Percentiles rank a stretch among this genome's conserved stretches.
phyloP scores from a whole-genome alignment of 768 basidiomycete species.

The Mycena epipterygia region DNA sequence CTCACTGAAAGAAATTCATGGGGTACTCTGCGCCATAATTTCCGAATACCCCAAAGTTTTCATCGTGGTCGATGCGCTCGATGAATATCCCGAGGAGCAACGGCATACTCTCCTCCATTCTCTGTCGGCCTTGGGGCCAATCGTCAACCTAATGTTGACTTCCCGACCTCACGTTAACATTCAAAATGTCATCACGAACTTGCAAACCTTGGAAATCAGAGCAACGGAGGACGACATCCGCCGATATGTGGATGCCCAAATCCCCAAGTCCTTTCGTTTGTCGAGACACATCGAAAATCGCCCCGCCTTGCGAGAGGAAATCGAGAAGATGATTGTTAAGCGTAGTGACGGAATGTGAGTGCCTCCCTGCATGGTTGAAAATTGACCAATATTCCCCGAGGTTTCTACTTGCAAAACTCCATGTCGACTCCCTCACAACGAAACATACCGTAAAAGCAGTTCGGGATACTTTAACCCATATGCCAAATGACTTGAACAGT shows the following conservation, averaged over 20 bases:
- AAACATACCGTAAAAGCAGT: slow-evolving; percentile 13
- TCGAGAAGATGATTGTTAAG: not conserved
- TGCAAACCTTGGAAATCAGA: not conserved
- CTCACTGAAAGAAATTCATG: not conserved
- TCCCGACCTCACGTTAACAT: not conserved
- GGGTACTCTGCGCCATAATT: not conserved
- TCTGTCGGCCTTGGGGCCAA: not conserved
- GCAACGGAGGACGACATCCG: not conserved
- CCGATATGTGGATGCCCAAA: not conserved
- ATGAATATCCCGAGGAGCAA: slow-evolving; percentile 7
- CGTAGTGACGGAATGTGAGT: slow-evolving; percentile 2
- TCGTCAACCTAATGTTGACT: slow-evolving; percentile 3
- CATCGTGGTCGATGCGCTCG: slow-evolving; percentile 11
- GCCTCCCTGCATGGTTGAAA: too few relatives aligned
- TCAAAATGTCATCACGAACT: not conserved
- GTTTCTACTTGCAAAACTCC: slow-evolving; percentile 6
- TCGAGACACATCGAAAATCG: not conserved
- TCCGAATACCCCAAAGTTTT: not conserved
- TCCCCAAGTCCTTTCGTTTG: not conserved
- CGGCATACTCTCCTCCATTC: not conserved
- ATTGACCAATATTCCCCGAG: too few relatives aligned
- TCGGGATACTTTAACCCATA: not conserved
- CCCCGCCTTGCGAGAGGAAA: not conserved
- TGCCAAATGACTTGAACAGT: not conserved
- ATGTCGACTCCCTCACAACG: not conserved